Percentiles rank a stretch among this genome's conserved stretches.
Evolutionary conservation across 2,329 filamentous ascomycete genomes (phyloP).

Genomic region (Fusarium compactum): DNA sequence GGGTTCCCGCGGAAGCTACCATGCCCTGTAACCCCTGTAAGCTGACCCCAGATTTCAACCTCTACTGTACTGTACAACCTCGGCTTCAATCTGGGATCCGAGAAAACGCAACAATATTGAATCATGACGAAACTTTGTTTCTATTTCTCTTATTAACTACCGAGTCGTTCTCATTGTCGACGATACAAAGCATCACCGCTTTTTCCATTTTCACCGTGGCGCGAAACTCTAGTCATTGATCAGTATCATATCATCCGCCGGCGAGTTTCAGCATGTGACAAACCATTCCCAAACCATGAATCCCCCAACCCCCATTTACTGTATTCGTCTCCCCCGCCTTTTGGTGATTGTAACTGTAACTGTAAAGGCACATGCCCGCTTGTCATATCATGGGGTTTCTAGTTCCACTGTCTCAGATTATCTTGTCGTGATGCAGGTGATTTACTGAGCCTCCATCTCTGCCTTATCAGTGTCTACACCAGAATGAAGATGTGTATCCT

Average conservation of each 20-base stretch:
- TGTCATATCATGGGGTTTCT: slow-evolving; percentile 39
- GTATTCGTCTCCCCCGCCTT: slow-evolving; percentile 1
- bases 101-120: background rate
- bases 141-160: background rate
- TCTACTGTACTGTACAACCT: slow-evolving; percentile 6
- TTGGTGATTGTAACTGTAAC: background rate
- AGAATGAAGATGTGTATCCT: background rate
- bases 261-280: slow-evolving; percentile 20
- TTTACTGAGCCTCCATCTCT: slow-evolving; percentile 15
- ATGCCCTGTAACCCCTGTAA: slow-evolving; percentile 10
- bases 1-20: background rate
- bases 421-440: slow-evolving; percentile 35
- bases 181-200: background rate
- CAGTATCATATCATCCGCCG: background rate
- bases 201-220: slow-evolving; percentile 18
- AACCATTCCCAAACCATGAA: background rate
- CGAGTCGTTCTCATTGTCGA: background rate
- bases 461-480: background rate
- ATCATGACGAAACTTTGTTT: slow-evolving; percentile 4
- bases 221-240: slow-evolving; percentile 13
- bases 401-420: slow-evolving; percentile 27
- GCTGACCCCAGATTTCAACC: slow-evolving; percentile 33
- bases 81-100: slow-evolving; percentile 23
- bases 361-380: slow-evolving; percentile 26
- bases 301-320: background rate